Evolutionary conservation across 1,284 basidiomycete genomes (phyloP).

Genomic region (Erythrobasidium hasegawianum): DNA sequence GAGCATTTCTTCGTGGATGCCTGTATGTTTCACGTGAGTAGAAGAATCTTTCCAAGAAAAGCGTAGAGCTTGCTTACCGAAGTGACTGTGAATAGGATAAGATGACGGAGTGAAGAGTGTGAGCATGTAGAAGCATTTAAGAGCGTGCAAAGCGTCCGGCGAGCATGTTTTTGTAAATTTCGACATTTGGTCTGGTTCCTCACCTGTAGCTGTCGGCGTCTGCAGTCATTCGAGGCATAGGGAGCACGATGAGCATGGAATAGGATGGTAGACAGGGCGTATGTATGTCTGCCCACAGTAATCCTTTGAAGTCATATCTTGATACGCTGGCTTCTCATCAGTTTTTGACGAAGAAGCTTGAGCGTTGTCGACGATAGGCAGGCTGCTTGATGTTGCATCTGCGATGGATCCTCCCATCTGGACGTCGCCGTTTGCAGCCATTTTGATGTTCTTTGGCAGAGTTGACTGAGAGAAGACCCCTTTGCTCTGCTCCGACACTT

Average conservation of each 20-base stretch:
- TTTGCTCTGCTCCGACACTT: too few species aligned
- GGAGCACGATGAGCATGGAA: not conserved
- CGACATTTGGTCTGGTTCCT: not conserved
- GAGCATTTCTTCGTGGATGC: constrained; percentile 97
- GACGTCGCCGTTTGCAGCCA: not conserved
- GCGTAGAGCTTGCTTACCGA: constrained; percentile 2
- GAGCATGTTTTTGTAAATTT: not conserved
- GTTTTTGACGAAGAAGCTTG: not conserved
- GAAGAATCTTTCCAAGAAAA: too few species aligned
- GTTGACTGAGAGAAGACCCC: too few species aligned
- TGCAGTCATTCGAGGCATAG: not conserved
- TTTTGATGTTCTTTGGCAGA: constrained; percentile 4
- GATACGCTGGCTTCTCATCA: constrained; percentile 7
- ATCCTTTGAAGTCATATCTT: constrained; percentile 43
- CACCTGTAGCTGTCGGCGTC: constrained; percentile 32
- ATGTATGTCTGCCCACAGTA: constrained; percentile 39
- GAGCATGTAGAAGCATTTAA: constrained; percentile 54
- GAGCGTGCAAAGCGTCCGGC: constrained; percentile 43
- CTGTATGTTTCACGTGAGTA: constrained; percentile 6
- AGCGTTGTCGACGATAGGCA: constrained; percentile 5
- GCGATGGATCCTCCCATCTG: constrained; percentile 18
- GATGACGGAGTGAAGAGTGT: constrained; percentile 68
- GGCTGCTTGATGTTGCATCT: constrained; percentile 16
- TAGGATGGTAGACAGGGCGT: not conserved
- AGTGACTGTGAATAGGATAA: constrained; percentile 16